Percentiles rank a stretch among this genome's conserved stretches.
Evolutionary conservation across 2,329 filamentous ascomycete species (phyloP).

Genomic region (Berkeleyomyces basicola): DNA sequence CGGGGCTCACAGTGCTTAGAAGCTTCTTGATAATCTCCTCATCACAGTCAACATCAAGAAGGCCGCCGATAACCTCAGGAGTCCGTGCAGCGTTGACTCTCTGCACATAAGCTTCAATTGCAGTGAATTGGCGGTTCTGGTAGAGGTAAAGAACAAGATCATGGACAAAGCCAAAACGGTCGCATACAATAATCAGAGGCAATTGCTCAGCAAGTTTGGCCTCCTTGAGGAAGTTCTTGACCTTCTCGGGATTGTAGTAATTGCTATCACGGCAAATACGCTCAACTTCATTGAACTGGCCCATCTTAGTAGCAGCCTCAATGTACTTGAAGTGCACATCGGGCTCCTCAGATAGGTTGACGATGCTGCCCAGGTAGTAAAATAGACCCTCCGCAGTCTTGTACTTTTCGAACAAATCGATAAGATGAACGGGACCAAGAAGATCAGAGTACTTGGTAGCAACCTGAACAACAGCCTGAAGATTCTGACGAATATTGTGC

Average conservation of each 20-base stretch:
- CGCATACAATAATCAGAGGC: constrained; percentile 93
- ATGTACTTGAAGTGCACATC: constrained; percentile 99
- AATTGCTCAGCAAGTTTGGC: constrained; percentile 82
- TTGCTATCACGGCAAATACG: constrained; percentile 91
- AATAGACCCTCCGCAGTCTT: constrained; percentile 92
- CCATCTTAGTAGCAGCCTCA: constrained; percentile 85
- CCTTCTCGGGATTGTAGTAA: constrained; percentile 79
- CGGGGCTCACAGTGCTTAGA: constrained; percentile 65
- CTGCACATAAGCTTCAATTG: constrained; percentile 96
- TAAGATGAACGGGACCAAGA: constrained; percentile 69
- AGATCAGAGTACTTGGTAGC: constrained; percentile 97
- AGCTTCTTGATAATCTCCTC: constrained; percentile 92
- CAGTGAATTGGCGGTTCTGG: constrained; percentile 98
- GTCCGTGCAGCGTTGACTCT: constrained; percentile 84
- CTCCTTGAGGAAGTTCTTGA: constrained; percentile 99
- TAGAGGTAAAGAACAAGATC: constrained; percentile 93
- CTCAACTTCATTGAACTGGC: constrained; percentile 89
- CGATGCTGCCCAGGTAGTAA: constrained; percentile 95
- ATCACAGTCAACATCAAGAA: constrained; percentile 94
- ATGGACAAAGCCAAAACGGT: constrained; percentile 98
- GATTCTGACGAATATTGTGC: constrained; percentile 88
- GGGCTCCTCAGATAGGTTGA: constrained; percentile 87
- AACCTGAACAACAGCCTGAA: constrained; percentile 86
- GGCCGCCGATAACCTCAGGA: constrained; percentile 79
- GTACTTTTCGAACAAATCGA: constrained; percentile 94